phyloP scores from a whole-genome alignment of 768 basidiomycete genomes.

The Leccinum pellstonianum region DNA sequence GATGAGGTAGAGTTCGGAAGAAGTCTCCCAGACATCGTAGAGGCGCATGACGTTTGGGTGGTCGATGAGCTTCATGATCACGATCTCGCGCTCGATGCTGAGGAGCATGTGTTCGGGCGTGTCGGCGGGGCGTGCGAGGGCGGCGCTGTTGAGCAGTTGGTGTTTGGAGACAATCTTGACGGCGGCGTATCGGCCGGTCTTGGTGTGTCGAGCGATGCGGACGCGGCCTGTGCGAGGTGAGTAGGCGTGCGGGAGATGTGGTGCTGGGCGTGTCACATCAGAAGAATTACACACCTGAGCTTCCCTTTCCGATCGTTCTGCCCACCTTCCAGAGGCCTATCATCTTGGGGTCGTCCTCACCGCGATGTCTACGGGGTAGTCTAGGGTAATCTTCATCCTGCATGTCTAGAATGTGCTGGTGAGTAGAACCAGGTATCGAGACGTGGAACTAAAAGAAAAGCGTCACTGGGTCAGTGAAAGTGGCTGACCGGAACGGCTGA shows the following conservation, averaged over 20 bases:
- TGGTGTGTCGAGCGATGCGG: slow-evolving; percentile 83
- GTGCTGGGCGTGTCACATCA: background rate
- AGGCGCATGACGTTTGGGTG: slow-evolving; percentile 94
- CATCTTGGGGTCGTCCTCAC: slow-evolving; percentile 53
- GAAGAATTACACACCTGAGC: slow-evolving; percentile 53
- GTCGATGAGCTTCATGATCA: slow-evolving; percentile 95
- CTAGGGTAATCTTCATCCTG: slow-evolving; percentile 30
- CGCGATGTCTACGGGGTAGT: slow-evolving; percentile 30
- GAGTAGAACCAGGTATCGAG: background rate
- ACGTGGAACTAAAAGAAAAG: background rate
- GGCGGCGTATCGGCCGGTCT: slow-evolving; percentile 85
- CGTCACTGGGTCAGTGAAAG: background rate
- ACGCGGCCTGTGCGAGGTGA: slow-evolving; percentile 66
- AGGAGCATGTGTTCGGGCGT: slow-evolving; percentile 76
- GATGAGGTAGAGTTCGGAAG: slow-evolving; percentile 83
- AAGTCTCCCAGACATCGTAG: slow-evolving; percentile 97
- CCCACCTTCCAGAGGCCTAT: slow-evolving; percentile 85
- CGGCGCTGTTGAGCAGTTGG: slow-evolving; percentile 60
- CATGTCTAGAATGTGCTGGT: slow-evolving; percentile 26
- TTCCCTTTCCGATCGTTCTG: slow-evolving; percentile 78
- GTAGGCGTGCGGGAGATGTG: background rate
- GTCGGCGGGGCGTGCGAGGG: slow-evolving; percentile 53
- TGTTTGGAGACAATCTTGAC: slow-evolving; percentile 92
- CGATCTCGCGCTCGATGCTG: slow-evolving; percentile 89
- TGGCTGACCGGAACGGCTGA: slow-evolving; percentile 26